A percentile compares a stretch with the other conserved stretches of the same genome.
Conservation (phyloP, 257 asterid species). For the Echium plantagineum region DNA sequence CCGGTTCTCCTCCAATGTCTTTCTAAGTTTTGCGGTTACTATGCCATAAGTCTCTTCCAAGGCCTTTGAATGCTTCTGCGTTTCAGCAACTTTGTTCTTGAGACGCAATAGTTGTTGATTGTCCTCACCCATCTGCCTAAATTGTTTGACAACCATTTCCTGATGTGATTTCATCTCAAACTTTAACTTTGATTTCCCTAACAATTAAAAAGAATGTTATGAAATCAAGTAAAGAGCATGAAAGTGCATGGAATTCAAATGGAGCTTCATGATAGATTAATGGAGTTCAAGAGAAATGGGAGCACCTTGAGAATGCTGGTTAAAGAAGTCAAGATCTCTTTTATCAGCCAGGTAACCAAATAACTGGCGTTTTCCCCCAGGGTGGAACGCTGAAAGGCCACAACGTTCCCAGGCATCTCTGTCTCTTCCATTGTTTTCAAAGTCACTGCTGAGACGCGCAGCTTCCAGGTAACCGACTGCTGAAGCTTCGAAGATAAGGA, state of each 20-base stretch:
- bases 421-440: slow-evolving; percentile 18
- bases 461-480: slow-evolving; percentile 39
- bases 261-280: background rate
- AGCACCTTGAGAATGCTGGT: slow-evolving; percentile 27
- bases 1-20: slow-evolving; percentile 31
- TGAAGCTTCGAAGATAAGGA: slow-evolving; percentile 29
- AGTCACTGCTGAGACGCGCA: slow-evolving; percentile 22
- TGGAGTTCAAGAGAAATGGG: background rate
- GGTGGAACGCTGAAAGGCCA: slow-evolving; percentile 4
- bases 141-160: slow-evolving; percentile 42
- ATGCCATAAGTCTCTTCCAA: slow-evolving; percentile 24
- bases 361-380: slow-evolving; percentile 27
- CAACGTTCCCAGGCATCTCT: slow-evolving; percentile 26
- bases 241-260: background rate
- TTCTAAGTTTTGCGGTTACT: slow-evolving; percentile 30
- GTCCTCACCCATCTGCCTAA: slow-evolving; percentile 65
- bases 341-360: slow-evolving; percentile 33
- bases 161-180: slow-evolving; percentile 42
- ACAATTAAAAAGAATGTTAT: background rate
- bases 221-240: slow-evolving; percentile 5
- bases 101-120: slow-evolving; percentile 46
- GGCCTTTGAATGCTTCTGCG: slow-evolving; percentile 39
- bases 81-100: slow-evolving; percentile 33
- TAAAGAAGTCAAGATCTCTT: slow-evolving; percentile 21
- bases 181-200: slow-evolving; percentile 56